Evolutionary conservation across 148 eudicot genomes (phyloP), one percentile per base, ranked within the genome.

Genomic region (Gaultheria prostrata): DNA sequence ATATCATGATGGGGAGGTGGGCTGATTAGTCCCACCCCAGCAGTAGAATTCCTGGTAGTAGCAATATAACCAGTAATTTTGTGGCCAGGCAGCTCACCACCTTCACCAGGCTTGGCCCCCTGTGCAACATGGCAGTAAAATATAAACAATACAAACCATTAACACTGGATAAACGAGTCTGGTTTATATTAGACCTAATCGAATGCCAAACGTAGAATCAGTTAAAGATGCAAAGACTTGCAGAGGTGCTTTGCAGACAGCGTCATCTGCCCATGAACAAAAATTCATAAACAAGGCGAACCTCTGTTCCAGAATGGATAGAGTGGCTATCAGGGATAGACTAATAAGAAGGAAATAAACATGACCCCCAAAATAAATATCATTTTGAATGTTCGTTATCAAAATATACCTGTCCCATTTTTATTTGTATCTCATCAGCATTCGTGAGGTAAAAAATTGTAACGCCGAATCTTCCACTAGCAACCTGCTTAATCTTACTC

Each of bases 71-170:
- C 99, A 80, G 91, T 89, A 83, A 97, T 98, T 87, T 97, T 97
- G 82, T 97, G 98, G 49, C 99, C 99, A n/a, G 99, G 99, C 78
- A 97, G 94, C 85, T 97, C 99, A 87, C 99, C 99, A 71, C 99
- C 99, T 92, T 97, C 99, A 71, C 99, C 99, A 14, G 99, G 99
- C 91, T 97, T 97, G 57, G 99, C 99, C 79, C 99, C 99, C 99
- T 97, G 85, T 32, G 85, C 28, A 76, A 82, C 11, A 39, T 35
- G 67, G 71, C 67, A 71, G 80, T 30, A 18, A 3, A 78, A 73
- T 63, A n/a, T 83, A 54, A 76, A 83, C 17, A 57, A 56, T 43
- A 77, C 67, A 28, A 32, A 30, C 69, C 77, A 35, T 53, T 26
- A 57, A 63, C 56, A 48, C 49, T 86, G 21, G 77, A 81, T 35